These are phyloP conservation scores for Calocera viscosa DNA, from an alignment of 768 basidiomycete genomes.

Conservation along the genomic window DNA sequence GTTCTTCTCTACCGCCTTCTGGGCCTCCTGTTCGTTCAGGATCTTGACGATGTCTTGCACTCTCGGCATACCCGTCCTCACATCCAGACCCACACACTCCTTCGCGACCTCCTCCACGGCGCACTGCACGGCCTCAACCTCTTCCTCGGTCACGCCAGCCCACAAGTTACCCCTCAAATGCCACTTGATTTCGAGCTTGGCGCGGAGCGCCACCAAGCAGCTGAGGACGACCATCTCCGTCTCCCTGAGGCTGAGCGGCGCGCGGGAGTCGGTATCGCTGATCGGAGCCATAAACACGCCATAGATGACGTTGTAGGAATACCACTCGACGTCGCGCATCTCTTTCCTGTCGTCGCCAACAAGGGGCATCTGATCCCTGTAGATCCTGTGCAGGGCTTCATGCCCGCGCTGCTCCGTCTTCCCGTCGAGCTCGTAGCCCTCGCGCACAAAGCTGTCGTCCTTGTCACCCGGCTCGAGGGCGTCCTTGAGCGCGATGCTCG, in stretches of 20 bases:
- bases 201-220: neutral
- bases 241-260: slow-evolving; percentile 1
- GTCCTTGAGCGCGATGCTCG: slow-evolving; percentile 2
- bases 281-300: slow-evolving; percentile 5
- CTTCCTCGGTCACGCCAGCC: slow-evolving; percentile 1
- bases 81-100: slow-evolving; percentile 2
- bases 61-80: slow-evolving; percentile 9
- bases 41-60: neutral
- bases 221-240: slow-evolving; percentile 10
- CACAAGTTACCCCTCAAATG: slow-evolving; percentile 8
- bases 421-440: neutral
- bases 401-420: neutral
- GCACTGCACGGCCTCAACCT: slow-evolving; percentile 9
- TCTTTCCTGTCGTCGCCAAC: neutral
- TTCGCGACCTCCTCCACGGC: slow-evolving; percentile 6
- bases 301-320: slow-evolving; percentile 6
- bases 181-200: neutral
- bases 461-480: neutral
- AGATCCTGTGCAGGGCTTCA: neutral
- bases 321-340: slow-evolving; percentile 7
- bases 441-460: neutral
- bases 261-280: neutral
- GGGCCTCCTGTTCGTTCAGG: neutral
- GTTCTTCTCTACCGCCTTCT: neutral
- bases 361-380: neutral